Percentiles rank a stretch among this genome's conserved stretches.
Evolutionary conservation across 2,329 filamentous ascomycete genomes (phyloP).

Genomic region (Hymenoscyphus fraxineus): DNA sequence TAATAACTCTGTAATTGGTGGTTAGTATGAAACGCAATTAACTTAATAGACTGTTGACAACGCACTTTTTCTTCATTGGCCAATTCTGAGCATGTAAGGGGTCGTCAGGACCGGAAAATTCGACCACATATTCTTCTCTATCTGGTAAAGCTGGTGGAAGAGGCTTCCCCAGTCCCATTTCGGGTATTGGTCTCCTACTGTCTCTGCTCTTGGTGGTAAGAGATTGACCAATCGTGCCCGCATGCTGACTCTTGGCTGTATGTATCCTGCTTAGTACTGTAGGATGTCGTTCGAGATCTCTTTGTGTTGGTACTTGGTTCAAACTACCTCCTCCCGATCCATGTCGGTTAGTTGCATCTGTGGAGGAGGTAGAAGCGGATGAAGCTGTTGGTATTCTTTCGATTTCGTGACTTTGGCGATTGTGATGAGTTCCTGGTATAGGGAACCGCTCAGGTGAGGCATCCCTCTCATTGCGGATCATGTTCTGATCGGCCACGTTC

Average conservation of each 20-base stretch:
- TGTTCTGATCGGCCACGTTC: constrained; percentile 30
- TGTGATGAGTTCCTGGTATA: constrained; percentile 15
- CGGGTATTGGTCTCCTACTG: constrained; percentile 57
- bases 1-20: constrained; percentile 47
- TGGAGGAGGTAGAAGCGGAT: constrained; percentile 48
- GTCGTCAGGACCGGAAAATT: constrained; percentile 80
- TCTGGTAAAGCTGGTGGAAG: constrained; percentile 68
- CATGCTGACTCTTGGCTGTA: constrained; percentile 68
- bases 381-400: constrained; percentile 56
- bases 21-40: constrained; percentile 29
- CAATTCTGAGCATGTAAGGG: constrained; percentile 87
- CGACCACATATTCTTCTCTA: constrained; percentile 74
- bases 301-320: constrained; percentile 59
- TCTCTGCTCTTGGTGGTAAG: constrained; percentile 42
- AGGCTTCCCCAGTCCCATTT: constrained; percentile 70
- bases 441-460: constrained; percentile 43
- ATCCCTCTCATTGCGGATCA: constrained; percentile 43
- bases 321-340: constrained; percentile 43
- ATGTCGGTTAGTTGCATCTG: constrained; percentile 35
- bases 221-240: constrained; percentile 62
- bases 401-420: constrained; percentile 48
- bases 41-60: constrained; percentile 24
- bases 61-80: constrained; percentile 72
- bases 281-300: constrained; percentile 65
- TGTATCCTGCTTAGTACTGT: constrained; percentile 69